phyloP scores from a whole-genome alignment of 257 asterid species.

The Solanum piurae region DNA sequence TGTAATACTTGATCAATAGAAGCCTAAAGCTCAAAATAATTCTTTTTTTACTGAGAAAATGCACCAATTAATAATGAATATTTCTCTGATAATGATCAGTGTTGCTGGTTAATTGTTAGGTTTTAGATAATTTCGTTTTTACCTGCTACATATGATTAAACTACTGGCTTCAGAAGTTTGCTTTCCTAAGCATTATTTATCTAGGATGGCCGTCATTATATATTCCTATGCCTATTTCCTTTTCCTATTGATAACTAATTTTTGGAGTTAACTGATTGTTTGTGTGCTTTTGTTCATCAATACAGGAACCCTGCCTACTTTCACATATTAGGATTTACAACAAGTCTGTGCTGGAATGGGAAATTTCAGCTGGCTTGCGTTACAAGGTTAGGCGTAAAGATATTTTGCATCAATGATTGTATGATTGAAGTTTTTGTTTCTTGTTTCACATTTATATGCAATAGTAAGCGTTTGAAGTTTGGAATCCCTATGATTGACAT shows the following conservation, averaged over 20 bases:
- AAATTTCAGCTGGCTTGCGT: slow-evolving; percentile 84
- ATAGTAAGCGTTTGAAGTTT: background rate
- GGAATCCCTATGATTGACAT: background rate
- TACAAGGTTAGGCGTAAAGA: slow-evolving; percentile 62
- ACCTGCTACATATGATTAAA: background rate
- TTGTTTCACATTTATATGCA: background rate
- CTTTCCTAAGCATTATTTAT: background rate
- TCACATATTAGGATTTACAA: slow-evolving; percentile 83
- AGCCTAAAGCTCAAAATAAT: background rate
- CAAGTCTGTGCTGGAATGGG: slow-evolving; percentile 98
- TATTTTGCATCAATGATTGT: background rate
- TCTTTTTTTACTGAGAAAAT: background rate
- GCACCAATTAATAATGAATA: background rate
- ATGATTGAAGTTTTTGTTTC: background rate
- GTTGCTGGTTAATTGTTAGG: background rate
- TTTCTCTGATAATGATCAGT: background rate
- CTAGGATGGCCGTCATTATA: background rate
- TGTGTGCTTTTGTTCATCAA: background rate
- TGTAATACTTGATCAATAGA: background rate
- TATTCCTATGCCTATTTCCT: background rate
- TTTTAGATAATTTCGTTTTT: background rate
- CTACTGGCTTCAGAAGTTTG: background rate
- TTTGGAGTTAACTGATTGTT: background rate
- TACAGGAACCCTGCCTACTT: slow-evolving; percentile 88
- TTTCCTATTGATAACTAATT: background rate